Evolutionary conservation across 2,329 filamentous ascomycete species (phyloP), one percentile per base, ranked within the genome.

Genomic region (Colletotrichum brevisporum): DNA sequence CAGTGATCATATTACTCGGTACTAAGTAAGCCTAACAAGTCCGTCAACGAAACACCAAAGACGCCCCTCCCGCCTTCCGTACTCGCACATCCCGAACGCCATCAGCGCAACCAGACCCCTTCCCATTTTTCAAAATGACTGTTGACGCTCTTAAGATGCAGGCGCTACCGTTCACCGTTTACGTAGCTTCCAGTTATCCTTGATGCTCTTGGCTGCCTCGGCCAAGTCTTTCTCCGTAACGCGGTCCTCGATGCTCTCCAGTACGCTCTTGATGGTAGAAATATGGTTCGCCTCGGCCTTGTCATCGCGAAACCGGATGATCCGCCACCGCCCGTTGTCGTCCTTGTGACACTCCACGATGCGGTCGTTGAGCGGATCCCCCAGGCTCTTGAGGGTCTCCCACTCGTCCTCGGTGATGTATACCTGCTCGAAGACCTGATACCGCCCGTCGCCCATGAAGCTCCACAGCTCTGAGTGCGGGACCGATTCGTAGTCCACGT

Each of bases 291-390:
- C 94, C 73, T 97, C 92, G 31, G 86, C 84, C 82, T 99, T 99
- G 80, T 99, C 96, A 76, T 98, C 95, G 60, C 96, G 88, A 80
- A 98, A 95, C 36, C 95, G 90, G 74, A 96, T 91, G 78, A 94
- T 93, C 67, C 94, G 90, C 96, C 96, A 99, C 24, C 91, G 85
- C 18, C 88, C 88, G 66, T 90, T 80, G 2, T 89, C 84, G 76
- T 97, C 94, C 80, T 94, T 90, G 76, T 90, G 94, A 78, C 94
- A 98, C 82, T 99, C 96, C 63, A 98, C 92, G 69, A 99, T 92
- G 59, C 93, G 88, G 71, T 95, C 92, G 76, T 97, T 89, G n/a
- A 98, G 84, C 16, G 93, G 92, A 73, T 95, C 88, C 41, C 87
- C 83, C 60, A 95, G 82, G 2, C 82, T 79, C 80, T 97, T 98